A percentile compares a stretch with the other conserved stretches of the same genome.
phyloP scores from a whole-genome alignment of 768 basidiomycete species.

The Pleurotus cornucopiae region DNA sequence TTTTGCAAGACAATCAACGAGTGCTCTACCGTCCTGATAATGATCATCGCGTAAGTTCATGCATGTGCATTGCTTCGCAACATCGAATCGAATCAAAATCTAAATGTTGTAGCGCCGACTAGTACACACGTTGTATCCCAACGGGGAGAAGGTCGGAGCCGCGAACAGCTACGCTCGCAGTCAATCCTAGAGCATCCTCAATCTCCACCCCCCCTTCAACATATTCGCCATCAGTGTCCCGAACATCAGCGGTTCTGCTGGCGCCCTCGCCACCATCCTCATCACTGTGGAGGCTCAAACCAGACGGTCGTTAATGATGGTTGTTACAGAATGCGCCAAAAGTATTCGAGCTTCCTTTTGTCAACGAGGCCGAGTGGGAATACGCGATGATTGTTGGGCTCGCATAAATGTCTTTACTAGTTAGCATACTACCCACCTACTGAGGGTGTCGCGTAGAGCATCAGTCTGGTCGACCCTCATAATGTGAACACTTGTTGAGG shows the following conservation, averaged over 20 bases:
- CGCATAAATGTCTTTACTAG: background rate
- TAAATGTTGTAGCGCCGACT: constrained; percentile 18
- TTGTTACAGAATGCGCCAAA: constrained; percentile 18
- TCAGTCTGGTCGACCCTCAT: no score
- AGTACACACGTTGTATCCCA: constrained; percentile 23
- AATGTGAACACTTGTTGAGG: no score
- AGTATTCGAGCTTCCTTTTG: constrained; percentile 25
- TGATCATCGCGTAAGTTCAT: background rate
- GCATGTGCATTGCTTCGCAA: background rate
- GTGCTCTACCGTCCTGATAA: background rate
- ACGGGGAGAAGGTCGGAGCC: constrained; percentile 19
- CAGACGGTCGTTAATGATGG: constrained; percentile 16
- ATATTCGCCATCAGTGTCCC: constrained; percentile 6
- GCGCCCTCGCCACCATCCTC: constrained; percentile 17
- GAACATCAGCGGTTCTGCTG: constrained; percentile 8
- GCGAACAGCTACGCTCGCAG: constrained; percentile 16
- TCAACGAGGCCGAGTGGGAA: constrained; percentile 25
- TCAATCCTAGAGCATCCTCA: constrained; percentile 23
- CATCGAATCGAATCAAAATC: background rate
- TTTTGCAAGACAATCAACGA: background rate
- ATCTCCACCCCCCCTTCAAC: constrained; percentile 21
- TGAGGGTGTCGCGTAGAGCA: no score
- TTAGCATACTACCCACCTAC: no score
- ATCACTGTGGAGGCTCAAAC: constrained; percentile 18
- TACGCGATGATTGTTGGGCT: constrained; percentile 16